Evolutionary conservation across 805 yeast species (phyloP).

Genomic region (Jamesozyma lodderae): DNA sequence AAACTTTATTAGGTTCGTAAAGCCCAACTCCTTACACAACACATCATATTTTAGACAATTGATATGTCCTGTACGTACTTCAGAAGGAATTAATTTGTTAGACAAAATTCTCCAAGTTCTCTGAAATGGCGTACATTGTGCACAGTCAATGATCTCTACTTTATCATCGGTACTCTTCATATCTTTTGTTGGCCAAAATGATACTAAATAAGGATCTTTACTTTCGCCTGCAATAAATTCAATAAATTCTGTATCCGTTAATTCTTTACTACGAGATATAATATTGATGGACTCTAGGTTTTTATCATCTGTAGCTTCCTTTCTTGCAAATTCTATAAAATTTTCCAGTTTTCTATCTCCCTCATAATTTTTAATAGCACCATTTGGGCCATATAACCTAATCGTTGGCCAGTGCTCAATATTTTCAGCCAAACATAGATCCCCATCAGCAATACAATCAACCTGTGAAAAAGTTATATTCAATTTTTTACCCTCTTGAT

Average conservation of each 20-base stretch:
- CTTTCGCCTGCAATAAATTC: conserved; percentile 43
- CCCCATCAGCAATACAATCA: conserved; percentile 80
- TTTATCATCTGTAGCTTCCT: conserved; percentile 41
- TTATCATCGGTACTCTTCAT: conserved; percentile 29
- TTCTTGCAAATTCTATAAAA: conserved; percentile 44
- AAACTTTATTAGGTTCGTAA: conserved; percentile 27
- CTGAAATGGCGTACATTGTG: conserved; percentile 42
- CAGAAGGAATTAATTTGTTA: conserved; percentile 34
- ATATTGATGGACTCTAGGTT: conserved; percentile 31
- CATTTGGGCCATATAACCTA: conserved; percentile 56
- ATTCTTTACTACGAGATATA: conserved; percentile 34
- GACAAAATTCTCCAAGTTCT: conserved; percentile 51
- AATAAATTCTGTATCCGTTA: conserved; percentile 37
- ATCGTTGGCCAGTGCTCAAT: conserved; percentile 63
- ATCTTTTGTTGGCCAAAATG: conserved; percentile 56
- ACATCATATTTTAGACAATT: conserved; percentile 45
- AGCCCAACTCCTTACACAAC: conserved; percentile 46
- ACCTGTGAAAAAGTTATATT: conserved; percentile 60
- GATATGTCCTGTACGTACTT: conserved; percentile 44
- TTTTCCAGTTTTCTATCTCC: conserved; percentile 40
- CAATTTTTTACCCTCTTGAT: conserved; percentile 36
- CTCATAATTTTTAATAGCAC: conserved; percentile 41
- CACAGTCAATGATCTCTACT: conserved; percentile 35
- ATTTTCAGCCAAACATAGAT: conserved; percentile 63
- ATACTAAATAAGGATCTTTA: conserved; percentile 44